These are phyloP conservation scores for Microsporum ferrugineum DNA, from an alignment of 2,329 filamentous ascomycete species.

Conservation along the genomic window DNA sequence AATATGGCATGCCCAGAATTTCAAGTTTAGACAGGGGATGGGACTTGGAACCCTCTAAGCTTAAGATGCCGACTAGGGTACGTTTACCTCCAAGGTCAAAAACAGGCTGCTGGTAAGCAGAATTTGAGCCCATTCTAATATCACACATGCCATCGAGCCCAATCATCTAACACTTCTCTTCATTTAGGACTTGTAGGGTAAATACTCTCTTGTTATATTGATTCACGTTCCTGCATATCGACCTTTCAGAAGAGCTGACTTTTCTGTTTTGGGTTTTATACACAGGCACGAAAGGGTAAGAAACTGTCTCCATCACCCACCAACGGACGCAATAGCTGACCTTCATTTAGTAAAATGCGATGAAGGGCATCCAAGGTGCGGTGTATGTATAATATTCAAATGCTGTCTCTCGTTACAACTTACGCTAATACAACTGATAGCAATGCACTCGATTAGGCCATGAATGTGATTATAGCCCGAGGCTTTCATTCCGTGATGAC, in stretches of 20 bases:
- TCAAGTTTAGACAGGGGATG: conserved; percentile 24
- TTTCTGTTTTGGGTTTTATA: conserved; percentile 4
- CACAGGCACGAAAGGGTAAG: conserved; percentile 27
- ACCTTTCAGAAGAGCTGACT: not conserved
- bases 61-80: conserved; percentile 30
- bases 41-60: conserved; percentile 21
- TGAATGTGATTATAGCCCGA: conserved; percentile 47
- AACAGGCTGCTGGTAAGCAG: conserved; percentile 42
- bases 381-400: conserved; percentile 29
- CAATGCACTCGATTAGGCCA: conserved; percentile 47
- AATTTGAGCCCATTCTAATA: conserved; percentile 3
- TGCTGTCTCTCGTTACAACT: not conserved
- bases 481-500: conserved; percentile 45
- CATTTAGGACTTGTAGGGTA: conserved; percentile 34
- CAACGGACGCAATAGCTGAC: conserved; percentile 3
- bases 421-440: conserved; percentile 18
- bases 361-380: conserved; percentile 44
- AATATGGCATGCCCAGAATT: conserved; percentile 26
- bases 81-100: conserved; percentile 43
- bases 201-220: conserved; percentile 14
- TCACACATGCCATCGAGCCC: not conserved
- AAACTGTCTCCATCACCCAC: not conserved
- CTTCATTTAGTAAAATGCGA: conserved; percentile 43
- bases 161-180: conserved; percentile 9
- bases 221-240: not conserved